Base-by-base conservation (phyloP, 768 basidiomycete genomes). In the Rubroboletus satanas region DNA sequence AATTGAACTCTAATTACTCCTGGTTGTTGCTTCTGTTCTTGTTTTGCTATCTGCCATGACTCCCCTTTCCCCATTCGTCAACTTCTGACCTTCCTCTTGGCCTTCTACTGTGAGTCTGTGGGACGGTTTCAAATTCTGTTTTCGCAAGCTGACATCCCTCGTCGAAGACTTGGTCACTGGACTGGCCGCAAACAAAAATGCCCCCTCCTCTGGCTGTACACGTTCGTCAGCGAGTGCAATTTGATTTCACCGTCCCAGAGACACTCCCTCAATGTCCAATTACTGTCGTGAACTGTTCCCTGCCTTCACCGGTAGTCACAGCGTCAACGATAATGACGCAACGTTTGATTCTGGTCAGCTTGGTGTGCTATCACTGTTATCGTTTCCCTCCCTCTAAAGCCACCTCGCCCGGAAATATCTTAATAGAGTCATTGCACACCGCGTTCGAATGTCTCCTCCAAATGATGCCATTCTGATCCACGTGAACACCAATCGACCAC, bases 1-100 rank as follows among this genome's bases (percentile, higher is more conserved):
- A 18, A 67, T 67, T 62, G 66, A 66, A 66, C 65, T 53, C 50
- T 65, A 67, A 53, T 41, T 45, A 37, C 26, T 43, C 47, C 39
- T 52, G 49, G 37, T 43, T 17, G 21, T 31, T 49, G 35, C 47
- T 49, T 49, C 48, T 38, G n/a, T 49, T 29, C 48, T 38, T 29
- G 48, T 49, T 49, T 38, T 49, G 48, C 48, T 49, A 49, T 49
- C 48, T 37, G 12, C 35, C 35, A 37, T 17, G 48, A 37, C 28
- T 3, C 36, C 28, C 46, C 37, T 49, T 52, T 48, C 59, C 53
- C 17, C 49, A 26, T 56, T 43, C 41, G 51, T 55, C 55, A 0
- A 29, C 55, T 51, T 60, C 49, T 39, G 8, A 23, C 37, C 42
- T 47, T 32, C 49, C 31, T 45, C 36, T 49, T 35, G 36, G 35